phyloP scores from a whole-genome alignment of 208 protist species.

The Angomonas desouzai region DNA sequence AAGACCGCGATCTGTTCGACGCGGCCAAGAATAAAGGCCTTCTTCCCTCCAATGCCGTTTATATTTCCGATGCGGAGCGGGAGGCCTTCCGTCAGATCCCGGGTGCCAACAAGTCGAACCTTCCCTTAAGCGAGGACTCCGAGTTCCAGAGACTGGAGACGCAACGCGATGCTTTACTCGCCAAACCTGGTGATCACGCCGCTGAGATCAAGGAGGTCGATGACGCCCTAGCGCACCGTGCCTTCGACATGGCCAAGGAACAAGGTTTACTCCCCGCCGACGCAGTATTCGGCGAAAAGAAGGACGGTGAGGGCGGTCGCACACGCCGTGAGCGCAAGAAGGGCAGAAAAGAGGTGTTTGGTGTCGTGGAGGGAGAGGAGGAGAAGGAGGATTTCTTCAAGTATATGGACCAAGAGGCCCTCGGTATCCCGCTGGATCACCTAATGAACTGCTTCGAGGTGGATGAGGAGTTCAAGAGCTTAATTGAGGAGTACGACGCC shows the following conservation, averaged over 20 bases:
- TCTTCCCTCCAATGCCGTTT: background rate
- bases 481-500: constrained; percentile 62
- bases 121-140: background rate
- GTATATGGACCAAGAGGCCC: constrained; percentile 65
- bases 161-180: constrained; percentile 38
- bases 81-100: constrained; percentile 2
- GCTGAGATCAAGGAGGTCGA: constrained; percentile 29
- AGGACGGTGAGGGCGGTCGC: background rate
- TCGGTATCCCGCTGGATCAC: constrained; percentile 61
- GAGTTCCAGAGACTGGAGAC: constrained; percentile 44
- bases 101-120: background rate
- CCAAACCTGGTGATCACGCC: constrained; percentile 13
- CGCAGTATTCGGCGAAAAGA: constrained; percentile 25
- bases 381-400: background rate
- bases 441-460: constrained; percentile 64
- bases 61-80: background rate
- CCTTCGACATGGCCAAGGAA: constrained; percentile 42
- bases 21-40: constrained; percentile 1
- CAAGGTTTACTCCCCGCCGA: constrained; percentile 22
- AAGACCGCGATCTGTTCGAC: constrained; percentile 14
- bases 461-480: constrained; percentile 51
- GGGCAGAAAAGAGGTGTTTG: background rate
- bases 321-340: background rate
- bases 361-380: background rate
- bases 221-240: constrained; percentile 42